Evolutionary conservation across 1,139 yeast genomes (phyloP), one percentile per base, ranked within the genome.

Genomic region (Trichomonascaceae sp.): DNA sequence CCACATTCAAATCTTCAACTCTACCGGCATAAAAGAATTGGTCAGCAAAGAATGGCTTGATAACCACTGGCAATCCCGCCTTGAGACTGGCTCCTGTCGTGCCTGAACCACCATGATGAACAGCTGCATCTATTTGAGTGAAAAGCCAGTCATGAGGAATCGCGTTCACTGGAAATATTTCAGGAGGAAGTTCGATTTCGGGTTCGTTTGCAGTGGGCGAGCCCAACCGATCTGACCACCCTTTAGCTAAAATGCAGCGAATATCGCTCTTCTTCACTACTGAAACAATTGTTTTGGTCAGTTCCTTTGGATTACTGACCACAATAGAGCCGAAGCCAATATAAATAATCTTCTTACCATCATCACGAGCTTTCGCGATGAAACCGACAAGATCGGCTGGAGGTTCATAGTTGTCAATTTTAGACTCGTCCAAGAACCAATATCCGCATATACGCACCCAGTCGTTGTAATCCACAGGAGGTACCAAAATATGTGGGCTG

Each of bases 41-140:
- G 69, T 91, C 99, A 0, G 97, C 99, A 70, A 91, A 91, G 65
- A 93, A 91, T 1, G 99, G 98, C 67, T 91, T 91, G 61, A 91
- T 83, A 44, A 91, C 80, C 0, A 96, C 88, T 0, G 98, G 97
- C 36, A 87, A 67, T 0, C 98, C 99, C 9, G 89, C 87, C 58
- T 93, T 73, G 54, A 91, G 68, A 2, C 95, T 80, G 0, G 97
- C 96, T 10, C 99, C 99, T 0, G 98, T 90, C 0, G 98, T 89
- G 1, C 99, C 99, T 0, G 96, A 86, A 0, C 99, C 99, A 43
- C 99, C 99, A 69, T 91, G 99, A 65, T 91, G 99, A 3, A 91
- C 96, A 0, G 96, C 96, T 0, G 93, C 97, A 70, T 91, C 96
- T 46, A 93, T 75, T 59, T 81, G 82, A 0, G 93, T 87, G 70